Base-by-base conservation (phyloP, 345 rosid species). In the Schrenkiella parvula region DNA sequence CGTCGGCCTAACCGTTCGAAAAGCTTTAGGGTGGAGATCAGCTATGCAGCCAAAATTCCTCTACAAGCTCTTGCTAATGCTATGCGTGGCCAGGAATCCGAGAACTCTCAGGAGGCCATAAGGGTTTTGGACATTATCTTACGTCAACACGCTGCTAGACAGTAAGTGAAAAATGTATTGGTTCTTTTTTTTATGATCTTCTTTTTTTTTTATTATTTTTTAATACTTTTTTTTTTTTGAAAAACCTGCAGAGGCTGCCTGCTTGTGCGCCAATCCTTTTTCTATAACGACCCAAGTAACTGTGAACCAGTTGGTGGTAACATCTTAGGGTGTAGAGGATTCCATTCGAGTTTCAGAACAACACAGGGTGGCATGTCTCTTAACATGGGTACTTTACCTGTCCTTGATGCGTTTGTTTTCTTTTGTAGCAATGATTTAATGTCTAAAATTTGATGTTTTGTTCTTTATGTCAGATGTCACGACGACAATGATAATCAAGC, bases 121-220 rank as follows among this genome's bases (percentile, higher is more conserved):
- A 82, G 97, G 74, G 97, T 91, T 2, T 67, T 93, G 67, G 97
- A 93, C 61, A 93, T 89, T 8, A 87, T 93, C 41, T 59, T 93
- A 18, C 80, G 97, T 37, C 97, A 93, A 80, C 91, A 91, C 78
- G 96, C 97, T 8, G 88, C 98, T 15, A 86, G 84, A 78, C 97
- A 84, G 98, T 93, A 69, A 86, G 85, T 72, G 37, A 35, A 13
- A 35, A 21, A 8, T 70, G 35, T 47, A 22, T 21, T 35, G 29
- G 11, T 42, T 17, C 0, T 23, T 23, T 68, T 53, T 38, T 34
- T 22, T 3, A 13, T 52, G 7, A 25, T 66, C 12, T 47, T 55
- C 12, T 50, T 14, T n/a, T n/a, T n/a, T n/a, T n/a, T n/a, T n/a
- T n/a, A n/a, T n/a, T n/a, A n/a, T n/a, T n/a, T n/a, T n/a, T n/a